Evolutionary conservation across 148 eudicot species (phyloP).

Genomic region (Chenopodium suecicum): DNA sequence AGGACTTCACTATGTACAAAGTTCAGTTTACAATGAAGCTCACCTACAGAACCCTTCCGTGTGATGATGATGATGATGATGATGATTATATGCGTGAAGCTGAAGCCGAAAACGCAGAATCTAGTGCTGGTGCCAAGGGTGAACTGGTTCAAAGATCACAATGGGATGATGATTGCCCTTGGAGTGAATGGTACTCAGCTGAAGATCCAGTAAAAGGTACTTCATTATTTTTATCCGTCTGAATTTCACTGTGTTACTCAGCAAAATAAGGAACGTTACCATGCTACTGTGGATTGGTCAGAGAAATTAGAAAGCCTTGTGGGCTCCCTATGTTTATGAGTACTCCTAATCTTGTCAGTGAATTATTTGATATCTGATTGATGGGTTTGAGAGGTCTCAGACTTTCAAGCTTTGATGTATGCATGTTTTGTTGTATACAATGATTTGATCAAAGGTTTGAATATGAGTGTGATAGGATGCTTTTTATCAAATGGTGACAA

Average conservation of each 20-base stretch:
- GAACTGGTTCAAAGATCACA: slow-evolving; percentile 54
- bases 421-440: background rate
- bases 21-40: slow-evolving; percentile 85
- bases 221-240: background rate
- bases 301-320: background rate
- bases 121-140: slow-evolving; percentile 39
- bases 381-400: background rate
- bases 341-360: background rate
- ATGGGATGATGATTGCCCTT: slow-evolving; percentile 95
- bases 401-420: slow-evolving; percentile 4
- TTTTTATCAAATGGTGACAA: background rate
- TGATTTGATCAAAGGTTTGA: slow-evolving; percentile 10
- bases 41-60: slow-evolving; percentile 69
- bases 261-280: background rate
- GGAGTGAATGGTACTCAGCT: slow-evolving; percentile 98
- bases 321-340: background rate
- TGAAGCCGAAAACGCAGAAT: slow-evolving; percentile 39
- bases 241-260: background rate
- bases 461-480: slow-evolving; percentile 6
- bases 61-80: slow-evolving; percentile 47
- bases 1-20: slow-evolving; percentile 65
- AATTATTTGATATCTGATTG: background rate
- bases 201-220: slow-evolving; percentile 92
- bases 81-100: slow-evolving; percentile 45
- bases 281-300: background rate